Conservation (phyloP, 495 filamentous ascomycete species). For the Neurospora sp. region DNA sequence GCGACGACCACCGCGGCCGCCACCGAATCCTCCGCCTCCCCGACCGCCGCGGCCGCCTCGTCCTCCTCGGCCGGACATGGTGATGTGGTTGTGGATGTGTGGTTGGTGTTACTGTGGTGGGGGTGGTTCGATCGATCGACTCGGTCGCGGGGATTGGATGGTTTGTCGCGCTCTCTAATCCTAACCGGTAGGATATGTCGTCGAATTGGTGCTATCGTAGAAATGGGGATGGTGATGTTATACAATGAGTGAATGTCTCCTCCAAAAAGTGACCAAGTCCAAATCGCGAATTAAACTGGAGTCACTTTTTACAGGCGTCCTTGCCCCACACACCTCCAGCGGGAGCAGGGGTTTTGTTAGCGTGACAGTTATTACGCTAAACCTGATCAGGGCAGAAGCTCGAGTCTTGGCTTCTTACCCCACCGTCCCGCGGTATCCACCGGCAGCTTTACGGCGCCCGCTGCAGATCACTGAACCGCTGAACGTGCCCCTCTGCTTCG, state of each 20-base stretch:
- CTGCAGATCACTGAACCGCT: background rate
- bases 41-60: constrained; percentile 23
- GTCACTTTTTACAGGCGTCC: background rate
- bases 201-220: background rate
- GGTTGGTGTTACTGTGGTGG: background rate
- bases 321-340: background rate
- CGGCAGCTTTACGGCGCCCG: background rate
- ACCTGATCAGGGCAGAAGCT: background rate
- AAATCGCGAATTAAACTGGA: background rate
- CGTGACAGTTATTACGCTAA: background rate
- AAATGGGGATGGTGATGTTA: background rate
- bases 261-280: background rate
- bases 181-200: background rate
- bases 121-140: background rate
- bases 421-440: background rate
- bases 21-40: constrained; percentile 24
- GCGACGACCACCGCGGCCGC: constrained; percentile 22
- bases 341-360: background rate
- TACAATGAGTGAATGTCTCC: background rate
- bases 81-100: background rate
- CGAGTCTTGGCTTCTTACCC: background rate
- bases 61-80: constrained; percentile 26
- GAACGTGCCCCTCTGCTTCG: background rate
- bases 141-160: background rate
- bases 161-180: background rate